These are phyloP conservation scores for Aspergillus sp. DNA, from an alignment of 2,329 filamentous ascomycete species.

Conservation along the genomic window DNA sequence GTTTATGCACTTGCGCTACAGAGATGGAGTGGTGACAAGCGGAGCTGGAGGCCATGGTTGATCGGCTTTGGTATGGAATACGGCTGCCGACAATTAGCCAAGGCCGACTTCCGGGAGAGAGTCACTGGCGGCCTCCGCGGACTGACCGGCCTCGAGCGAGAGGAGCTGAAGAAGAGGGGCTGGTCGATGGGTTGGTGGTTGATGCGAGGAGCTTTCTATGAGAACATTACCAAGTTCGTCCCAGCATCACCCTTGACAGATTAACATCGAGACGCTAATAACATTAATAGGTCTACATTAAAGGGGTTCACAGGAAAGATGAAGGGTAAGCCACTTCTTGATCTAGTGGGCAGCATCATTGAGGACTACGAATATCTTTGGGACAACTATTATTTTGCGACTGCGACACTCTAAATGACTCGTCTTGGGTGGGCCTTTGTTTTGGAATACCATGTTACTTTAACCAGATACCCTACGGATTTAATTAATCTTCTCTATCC, in stretches of 20 bases:
- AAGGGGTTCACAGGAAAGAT: slow-evolving; percentile 72
- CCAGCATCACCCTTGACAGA: background rate
- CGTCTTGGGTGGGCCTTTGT: background rate
- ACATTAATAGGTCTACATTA: slow-evolving; percentile 53
- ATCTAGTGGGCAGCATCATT: slow-evolving; percentile 78
- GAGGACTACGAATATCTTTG: slow-evolving; percentile 98
- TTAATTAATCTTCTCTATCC: slow-evolving; percentile 8
- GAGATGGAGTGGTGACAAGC: slow-evolving; percentile 67
- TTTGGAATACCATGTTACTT: background rate
- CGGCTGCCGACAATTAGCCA: slow-evolving; percentile 79
- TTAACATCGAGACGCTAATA: slow-evolving; percentile 23
- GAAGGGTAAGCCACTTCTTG: slow-evolving; percentile 70
- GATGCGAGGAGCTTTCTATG: slow-evolving; percentile 96
- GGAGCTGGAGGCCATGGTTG: slow-evolving; percentile 89
- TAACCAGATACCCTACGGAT: slow-evolving; percentile 5
- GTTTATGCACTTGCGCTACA: slow-evolving; percentile 83
- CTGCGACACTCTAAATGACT: slow-evolving; percentile 50
- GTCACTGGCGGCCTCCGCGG: slow-evolving; percentile 71
- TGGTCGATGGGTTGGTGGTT: slow-evolving; percentile 95
- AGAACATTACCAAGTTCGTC: slow-evolving; percentile 73
- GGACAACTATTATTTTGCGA: slow-evolving; percentile 95
- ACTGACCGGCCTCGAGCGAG: slow-evolving; percentile 79
- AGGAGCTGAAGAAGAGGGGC: slow-evolving; percentile 83
- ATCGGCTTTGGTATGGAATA: slow-evolving; percentile 83
- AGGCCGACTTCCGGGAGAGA: slow-evolving; percentile 62